Evolutionary conservation across 2,329 filamentous ascomycete genomes (phyloP), one percentile per base, ranked within the genome.

Genomic region (Gnomoniopsis smithogilvyi): DNA sequence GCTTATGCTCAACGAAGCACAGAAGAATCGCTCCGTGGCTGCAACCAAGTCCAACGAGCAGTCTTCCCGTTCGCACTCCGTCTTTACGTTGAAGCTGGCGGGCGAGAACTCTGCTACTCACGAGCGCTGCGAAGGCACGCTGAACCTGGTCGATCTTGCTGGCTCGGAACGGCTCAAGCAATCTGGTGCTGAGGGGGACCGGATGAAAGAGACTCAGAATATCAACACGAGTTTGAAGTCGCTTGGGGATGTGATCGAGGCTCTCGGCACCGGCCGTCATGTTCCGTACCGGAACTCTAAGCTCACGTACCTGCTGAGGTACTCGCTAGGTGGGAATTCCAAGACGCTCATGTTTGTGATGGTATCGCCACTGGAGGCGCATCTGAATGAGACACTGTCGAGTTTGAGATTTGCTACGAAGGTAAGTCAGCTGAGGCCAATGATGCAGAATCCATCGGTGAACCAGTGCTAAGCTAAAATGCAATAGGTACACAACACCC

Each of bases 301-400:
- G 83, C 82, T 99, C 64, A 99, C 95, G 10, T 96, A 97, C 70
- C 82, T 99, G 50, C 82, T 99, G 41, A 92, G 98, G 83, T 96
- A 95, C 70, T 96, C 92, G 3, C 80, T 99, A 8, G 94, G 95
- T 3, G 95, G 95, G 17, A 97, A 96, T 73, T 95, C 90, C 66
- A 96, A 97, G 77, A 99, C 95, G 0, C 87, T 99, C 67, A 99
- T 99, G 95, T 96, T 99, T 73, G 92, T 98, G 72, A 98, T 98
- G 93, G 90, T 96, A 58, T 95, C 90, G 66, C 95, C 95, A 36
- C 78, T 98, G 60, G 91, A 96, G 76, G 90, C 87, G 6, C 95
- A 98, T 76, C 79, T 97, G 64, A 90, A 89, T 68, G 95, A 99
- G 80, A 97, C 93, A 3, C 79, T 97, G 71, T 96, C 93, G 48